These are phyloP conservation scores for Simplicillium sp. DNA, from an alignment of 2,329 filamentous ascomycete genomes.

Conservation along the genomic window DNA sequence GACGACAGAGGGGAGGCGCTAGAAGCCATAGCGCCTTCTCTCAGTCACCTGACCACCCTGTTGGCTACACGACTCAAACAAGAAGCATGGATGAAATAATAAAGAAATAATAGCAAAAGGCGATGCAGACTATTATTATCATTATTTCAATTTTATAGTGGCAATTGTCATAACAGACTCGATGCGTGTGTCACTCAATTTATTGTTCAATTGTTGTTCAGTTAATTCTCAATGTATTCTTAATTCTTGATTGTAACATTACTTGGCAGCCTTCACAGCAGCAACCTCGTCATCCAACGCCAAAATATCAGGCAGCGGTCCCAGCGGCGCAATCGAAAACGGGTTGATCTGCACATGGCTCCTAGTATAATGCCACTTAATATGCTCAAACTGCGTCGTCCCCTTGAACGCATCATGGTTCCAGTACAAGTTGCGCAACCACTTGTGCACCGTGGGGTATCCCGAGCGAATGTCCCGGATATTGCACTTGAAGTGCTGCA, in stretches of 20 bases:
- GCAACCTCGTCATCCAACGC: conserved; percentile 68
- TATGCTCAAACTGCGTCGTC: conserved; percentile 89
- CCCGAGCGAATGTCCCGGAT: conserved; percentile 74
- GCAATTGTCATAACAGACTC: no score
- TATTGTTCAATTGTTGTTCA: no score
- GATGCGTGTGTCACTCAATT: no score
- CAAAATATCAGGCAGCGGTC: conserved; percentile 76
- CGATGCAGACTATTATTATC: neutral
- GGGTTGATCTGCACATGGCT: conserved; percentile 60
- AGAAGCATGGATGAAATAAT: neutral
- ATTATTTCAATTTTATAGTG: neutral
- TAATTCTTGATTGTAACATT: no score
- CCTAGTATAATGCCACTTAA: conserved; percentile 67
- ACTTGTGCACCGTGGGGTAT: conserved; percentile 71
- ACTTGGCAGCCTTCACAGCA: conserved; percentile 30
- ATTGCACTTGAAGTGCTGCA: conserved; percentile 86
- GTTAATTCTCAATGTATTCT: no score
- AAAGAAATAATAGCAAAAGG: neutral
- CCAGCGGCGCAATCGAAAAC: conserved; percentile 68
- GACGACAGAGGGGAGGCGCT: no score
- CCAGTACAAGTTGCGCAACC: conserved; percentile 83
- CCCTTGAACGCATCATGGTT: conserved; percentile 65
- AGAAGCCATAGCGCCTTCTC: no score
- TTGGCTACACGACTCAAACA: neutral
- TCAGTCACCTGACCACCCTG: neutral